phyloP scores from a whole-genome alignment of 768 basidiomycete species.

The Porphyrellus cyaneotinctus region DNA sequence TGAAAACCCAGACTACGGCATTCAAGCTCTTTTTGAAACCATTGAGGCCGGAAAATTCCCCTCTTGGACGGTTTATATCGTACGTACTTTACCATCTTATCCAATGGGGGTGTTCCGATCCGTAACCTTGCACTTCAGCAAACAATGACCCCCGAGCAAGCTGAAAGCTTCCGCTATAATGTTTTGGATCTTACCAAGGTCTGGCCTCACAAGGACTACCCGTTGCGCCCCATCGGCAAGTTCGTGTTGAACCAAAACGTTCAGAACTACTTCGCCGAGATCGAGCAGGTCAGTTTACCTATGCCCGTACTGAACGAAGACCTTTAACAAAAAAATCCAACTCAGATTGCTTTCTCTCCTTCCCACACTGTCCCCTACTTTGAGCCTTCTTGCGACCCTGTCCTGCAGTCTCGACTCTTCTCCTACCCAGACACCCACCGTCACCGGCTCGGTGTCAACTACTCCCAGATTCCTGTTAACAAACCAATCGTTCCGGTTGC shows the following conservation, averaged over 20 bases:
- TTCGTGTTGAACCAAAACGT: conserved; percentile 75
- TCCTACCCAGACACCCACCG: conserved; percentile 90
- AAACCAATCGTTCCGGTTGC: conserved; percentile 64
- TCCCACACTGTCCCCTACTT: conserved; percentile 85
- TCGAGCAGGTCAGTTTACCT: conserved; percentile 71
- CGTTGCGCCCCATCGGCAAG: conserved; percentile 85
- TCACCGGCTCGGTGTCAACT: conserved; percentile 77
- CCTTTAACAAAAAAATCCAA: neutral
- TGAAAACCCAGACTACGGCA: conserved; percentile 83
- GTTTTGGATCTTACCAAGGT: conserved; percentile 88
- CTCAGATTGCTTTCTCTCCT: conserved; percentile 76
- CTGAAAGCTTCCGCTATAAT: conserved; percentile 87
- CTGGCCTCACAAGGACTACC: conserved; percentile 85
- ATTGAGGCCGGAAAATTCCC: conserved; percentile 82
- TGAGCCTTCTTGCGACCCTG: conserved; percentile 88
- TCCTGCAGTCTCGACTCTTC: conserved; percentile 92
- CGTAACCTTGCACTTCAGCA: conserved; percentile 45
- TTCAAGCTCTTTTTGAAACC: conserved; percentile 69
- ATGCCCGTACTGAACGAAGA: conserved; percentile 16
- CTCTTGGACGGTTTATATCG: conserved; percentile 84
- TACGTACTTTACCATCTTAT: conserved; percentile 32
- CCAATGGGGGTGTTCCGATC: neutral
- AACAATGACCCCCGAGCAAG: conserved; percentile 91
- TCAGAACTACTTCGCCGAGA: conserved; percentile 90
- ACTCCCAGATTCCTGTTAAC: conserved; percentile 87